Evolutionary conservation across 1,139 yeast genomes (phyloP).

Genomic region (Schwanniomyces etchellsii): DNA sequence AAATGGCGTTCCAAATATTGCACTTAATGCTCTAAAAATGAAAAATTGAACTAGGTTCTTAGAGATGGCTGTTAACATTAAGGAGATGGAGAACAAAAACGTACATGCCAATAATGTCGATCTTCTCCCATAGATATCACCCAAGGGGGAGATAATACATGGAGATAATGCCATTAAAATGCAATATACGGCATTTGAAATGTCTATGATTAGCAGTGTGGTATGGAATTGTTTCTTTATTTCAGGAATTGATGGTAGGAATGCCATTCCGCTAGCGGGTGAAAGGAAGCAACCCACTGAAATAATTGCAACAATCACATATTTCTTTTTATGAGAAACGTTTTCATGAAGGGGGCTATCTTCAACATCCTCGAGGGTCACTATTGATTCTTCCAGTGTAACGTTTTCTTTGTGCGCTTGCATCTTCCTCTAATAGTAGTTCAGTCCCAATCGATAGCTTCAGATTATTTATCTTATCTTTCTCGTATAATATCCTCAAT

Average conservation of each 20-base stretch:
- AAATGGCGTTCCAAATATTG: constrained; percentile 47
- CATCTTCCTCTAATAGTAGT: too few relatives aligned
- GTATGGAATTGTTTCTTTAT: constrained; percentile 40
- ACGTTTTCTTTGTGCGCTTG: too few relatives aligned
- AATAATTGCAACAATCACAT: constrained; percentile 6
- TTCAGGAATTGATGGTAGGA: constrained; percentile 46
- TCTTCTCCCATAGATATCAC: constrained; percentile 46
- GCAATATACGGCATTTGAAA: constrained; percentile 46
- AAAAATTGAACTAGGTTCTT: constrained; percentile 46
- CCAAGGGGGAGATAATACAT: constrained; percentile 41
- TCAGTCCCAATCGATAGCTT: too few relatives aligned
- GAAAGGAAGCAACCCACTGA: constrained; percentile 29
- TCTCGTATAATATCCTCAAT: too few relatives aligned
- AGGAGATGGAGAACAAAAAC: constrained; percentile 23
- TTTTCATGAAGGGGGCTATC: too few relatives aligned
- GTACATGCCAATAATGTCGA: constrained; percentile 34
- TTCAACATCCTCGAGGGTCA: too few relatives aligned
- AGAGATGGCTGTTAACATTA: constrained; percentile 38
- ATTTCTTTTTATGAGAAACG: constrained; percentile 1
- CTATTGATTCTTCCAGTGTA: too few relatives aligned
- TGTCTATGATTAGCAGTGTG: constrained; percentile 38
- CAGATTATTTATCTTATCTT: too few relatives aligned
- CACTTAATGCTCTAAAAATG: constrained; percentile 40
- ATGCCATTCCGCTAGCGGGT: constrained; percentile 37
- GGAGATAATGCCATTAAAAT: constrained; percentile 49